Base-by-base conservation (phyloP, 345 rosid genomes). In the Raphanus raphanistrum region DNA sequence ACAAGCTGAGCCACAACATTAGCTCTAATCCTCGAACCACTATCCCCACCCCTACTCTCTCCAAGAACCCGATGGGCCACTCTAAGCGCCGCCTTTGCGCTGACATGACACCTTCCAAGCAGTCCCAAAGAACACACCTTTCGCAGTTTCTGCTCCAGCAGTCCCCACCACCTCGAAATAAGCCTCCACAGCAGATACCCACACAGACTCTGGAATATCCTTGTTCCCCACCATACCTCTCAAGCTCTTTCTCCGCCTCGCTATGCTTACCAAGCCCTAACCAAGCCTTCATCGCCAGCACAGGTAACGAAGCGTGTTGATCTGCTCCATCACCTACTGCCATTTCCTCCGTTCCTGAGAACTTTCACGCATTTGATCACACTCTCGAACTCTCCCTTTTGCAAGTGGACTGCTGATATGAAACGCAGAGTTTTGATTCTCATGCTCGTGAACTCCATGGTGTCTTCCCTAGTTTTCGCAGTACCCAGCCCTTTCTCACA, bases 221-320 rank as follows among this genome's bases (percentile, higher is more conserved):
- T 92, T 90, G 75, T 86, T 88, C 16, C 79, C 83, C 25, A 89
- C 94, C 99, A 95, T 88, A 41, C 90, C 87, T 82, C 88, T 90
- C 77, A 95, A 95, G 86, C 86, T 95, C 99, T 82, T 85, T 86
- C 86, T 91, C 98, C 64, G 99, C 99, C 79, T 92, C 98, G 31
- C 65, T 83, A 75, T 82, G 84, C 81, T 86, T 87, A 31, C 96
- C 93, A 25, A 95, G 80, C 12, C 99, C 98, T 68, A 95, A 78
- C 98, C 93, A 92, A 28, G 97, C 97, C 82, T 95, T 95, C 97
- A 95, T 91, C 26, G 99, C 98, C 83, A 95, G 50, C 63, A 95
- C 98, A n/a, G 99, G 97, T 71, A 95, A 82, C 59, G 93, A 88
- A 55, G 98, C 89, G 63, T 95, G 99, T 35, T 84, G 85, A 67